Evolutionary conservation across 1,139 yeast species (phyloP).

Genomic region (Pichia sp.): DNA sequence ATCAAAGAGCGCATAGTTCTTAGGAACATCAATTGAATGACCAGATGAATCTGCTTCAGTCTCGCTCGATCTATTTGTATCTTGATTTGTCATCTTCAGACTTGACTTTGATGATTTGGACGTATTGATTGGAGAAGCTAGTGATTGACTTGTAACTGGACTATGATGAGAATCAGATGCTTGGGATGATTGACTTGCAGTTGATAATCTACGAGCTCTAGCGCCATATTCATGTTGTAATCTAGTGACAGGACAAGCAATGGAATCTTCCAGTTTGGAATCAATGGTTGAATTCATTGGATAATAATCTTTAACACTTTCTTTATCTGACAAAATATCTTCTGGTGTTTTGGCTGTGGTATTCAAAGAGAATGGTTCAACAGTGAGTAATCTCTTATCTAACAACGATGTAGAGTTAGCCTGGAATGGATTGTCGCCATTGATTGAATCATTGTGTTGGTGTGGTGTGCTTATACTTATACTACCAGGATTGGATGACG

Average conservation of each 20-base stretch:
- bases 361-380: conserved; percentile 49
- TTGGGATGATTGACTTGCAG: conserved; percentile 44
- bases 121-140: conserved; percentile 56
- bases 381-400: conserved; percentile 7
- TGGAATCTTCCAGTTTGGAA: background rate
- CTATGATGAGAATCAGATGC: conserved; percentile 87
- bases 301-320: conserved; percentile 8
- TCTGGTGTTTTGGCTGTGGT: conserved; percentile 31
- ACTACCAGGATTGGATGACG: conserved; percentile 16
- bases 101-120: conserved; percentile 4
- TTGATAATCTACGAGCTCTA: conserved; percentile 22
- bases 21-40: conserved; percentile 71
- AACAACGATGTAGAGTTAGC: background rate
- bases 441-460: background rate
- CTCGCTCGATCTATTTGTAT: conserved; percentile 57
- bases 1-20: conserved; percentile 64
- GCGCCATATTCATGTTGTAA: conserved; percentile 20
- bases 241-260: conserved; percentile 5
- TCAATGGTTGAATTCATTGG: background rate
- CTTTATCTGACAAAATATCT: background rate
- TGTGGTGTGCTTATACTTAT: background rate
- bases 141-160: conserved; percentile 75
- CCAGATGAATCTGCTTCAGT: conserved; percentile 54
- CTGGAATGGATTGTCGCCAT: conserved; percentile 37
- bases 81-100: conserved; percentile 34